Evolutionary conservation across 1,284 basidiomycete species (phyloP).

Genomic region (Salmacisia buchloeana): DNA sequence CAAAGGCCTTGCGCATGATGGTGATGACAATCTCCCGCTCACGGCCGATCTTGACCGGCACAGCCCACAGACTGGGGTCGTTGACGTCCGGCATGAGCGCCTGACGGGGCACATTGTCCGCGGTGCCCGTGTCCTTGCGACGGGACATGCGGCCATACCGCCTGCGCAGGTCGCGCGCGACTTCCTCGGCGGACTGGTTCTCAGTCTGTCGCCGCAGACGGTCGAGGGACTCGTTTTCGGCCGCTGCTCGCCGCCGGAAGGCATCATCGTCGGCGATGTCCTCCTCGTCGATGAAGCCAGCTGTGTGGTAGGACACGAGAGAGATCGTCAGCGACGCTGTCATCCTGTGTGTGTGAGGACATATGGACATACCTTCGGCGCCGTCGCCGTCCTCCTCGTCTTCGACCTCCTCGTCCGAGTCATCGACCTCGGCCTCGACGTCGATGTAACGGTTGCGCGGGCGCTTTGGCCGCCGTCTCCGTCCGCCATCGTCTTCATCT

Average conservation of each 20-base stretch:
- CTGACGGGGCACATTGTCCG: constrained; percentile 70
- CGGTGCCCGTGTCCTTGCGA: constrained; percentile 60
- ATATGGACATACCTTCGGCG: constrained; percentile 52
- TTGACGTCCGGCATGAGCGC: constrained; percentile 93
- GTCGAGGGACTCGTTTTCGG: constrained; percentile 71
- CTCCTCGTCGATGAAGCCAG: constrained; percentile 68
- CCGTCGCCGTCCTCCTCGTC: constrained; percentile 51
- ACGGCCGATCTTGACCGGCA: constrained; percentile 86
- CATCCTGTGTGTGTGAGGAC: neutral
- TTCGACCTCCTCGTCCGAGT: constrained; percentile 56
- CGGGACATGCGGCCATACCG: constrained; percentile 62
- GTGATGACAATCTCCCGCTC: constrained; percentile 89
- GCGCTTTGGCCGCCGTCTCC: neutral
- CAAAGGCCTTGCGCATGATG: constrained; percentile 84
- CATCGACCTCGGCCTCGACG: constrained; percentile 79
- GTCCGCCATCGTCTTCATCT: neutral
- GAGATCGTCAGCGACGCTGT: neutral
- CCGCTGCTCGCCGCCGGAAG: constrained; percentile 58
- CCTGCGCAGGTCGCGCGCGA: constrained; percentile 76
- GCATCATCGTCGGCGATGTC: constrained; percentile 61
- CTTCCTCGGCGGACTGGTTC: constrained; percentile 76
- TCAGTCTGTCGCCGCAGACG: constrained; percentile 69
- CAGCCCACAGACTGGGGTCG: constrained; percentile 92
- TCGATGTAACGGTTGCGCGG: constrained; percentile 76
- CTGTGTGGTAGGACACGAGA: constrained; percentile 23